phyloP scores from a whole-genome alignment of 129 eudicot genomes.

The Flaveria trinervia region DNA sequence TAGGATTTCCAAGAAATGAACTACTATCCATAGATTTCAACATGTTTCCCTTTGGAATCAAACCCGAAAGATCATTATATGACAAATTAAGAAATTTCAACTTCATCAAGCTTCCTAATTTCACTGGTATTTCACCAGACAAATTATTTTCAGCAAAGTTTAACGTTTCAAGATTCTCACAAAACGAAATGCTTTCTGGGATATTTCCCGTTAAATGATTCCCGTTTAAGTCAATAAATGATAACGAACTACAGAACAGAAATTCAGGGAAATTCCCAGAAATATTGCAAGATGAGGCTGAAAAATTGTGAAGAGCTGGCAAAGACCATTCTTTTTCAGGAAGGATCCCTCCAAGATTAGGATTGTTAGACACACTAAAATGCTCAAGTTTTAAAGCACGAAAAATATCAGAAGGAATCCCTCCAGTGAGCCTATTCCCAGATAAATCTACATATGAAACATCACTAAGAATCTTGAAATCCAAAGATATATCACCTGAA shows the following conservation, averaged over 20 bases:
- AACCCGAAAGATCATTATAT: conserved; percentile 75
- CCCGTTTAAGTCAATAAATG: conserved; percentile 52
- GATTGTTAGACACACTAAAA: conserved; percentile 77
- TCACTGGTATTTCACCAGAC: conserved; percentile 53
- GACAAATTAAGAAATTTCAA: conserved; percentile 67
- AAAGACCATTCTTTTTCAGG: conserved; percentile 68
- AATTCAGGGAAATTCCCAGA: conserved; percentile 74
- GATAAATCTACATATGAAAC: conserved; percentile 71
- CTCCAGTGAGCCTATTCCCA: conserved; percentile 66
- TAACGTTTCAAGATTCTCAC: conserved; percentile 50
- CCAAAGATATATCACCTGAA: conserved; percentile 66
- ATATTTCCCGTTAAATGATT: conserved; percentile 61
- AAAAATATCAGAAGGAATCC: conserved; percentile 65
- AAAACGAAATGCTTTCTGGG: conserved; percentile 58
- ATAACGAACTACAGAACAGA: conserved; percentile 52
- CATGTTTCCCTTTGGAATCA: conserved; percentile 52
- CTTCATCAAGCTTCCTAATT: conserved; percentile 52
- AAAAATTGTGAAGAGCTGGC: conserved; percentile 65
- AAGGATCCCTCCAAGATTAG: conserved; percentile 65
- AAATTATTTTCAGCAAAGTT: conserved; percentile 63
- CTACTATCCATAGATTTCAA: conserved; percentile 61
- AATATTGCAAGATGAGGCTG: conserved; percentile 72
- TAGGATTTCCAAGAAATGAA: conserved; percentile 80
- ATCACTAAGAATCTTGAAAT: conserved; percentile 43
- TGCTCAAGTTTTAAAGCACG: conserved; percentile 63